Base-by-base conservation (phyloP, 2,329 filamentous ascomycete species). In the Phaeophleospora eucalypticola region DNA sequence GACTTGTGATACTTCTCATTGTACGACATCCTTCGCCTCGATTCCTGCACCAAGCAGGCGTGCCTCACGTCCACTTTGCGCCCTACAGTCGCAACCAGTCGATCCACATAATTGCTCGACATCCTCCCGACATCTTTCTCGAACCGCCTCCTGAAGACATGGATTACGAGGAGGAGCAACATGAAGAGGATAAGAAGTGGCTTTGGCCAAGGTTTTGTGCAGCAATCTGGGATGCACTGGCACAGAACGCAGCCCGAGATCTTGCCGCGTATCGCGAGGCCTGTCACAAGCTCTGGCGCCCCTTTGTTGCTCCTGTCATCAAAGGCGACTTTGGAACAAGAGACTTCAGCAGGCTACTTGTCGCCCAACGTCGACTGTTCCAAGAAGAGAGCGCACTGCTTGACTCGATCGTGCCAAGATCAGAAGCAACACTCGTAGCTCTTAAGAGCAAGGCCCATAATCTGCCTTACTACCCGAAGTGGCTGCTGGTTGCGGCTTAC, bases 141-240 rank as follows among this genome's bases (percentile, higher is more conserved):
- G 43, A 62, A 48, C 34, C 55, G 9, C 56, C 56, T 14, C 56
- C 55, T 2, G 51, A 55, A 4, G 61, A 60, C 9, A 73, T 78
- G 53, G 71, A 75, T 45, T 74, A 75, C 54, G 71, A 71, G 6
- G 62, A 67, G 32, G 68, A 73, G 35, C 56, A 69, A 12, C 70
- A 74, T 72, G 56, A 70, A 65, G 60, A 82, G 73, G 69, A 82
- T 72, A 84, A 84, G 8, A 65, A 70, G 18, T 85, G 86, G 68
- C 78, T 91, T 14, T 93, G 87, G 86, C 73, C 81, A 12, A 83
- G 89, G 36, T 97, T 95, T 71, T 81, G 84, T 52, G 81, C 81
- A 40, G 87, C 88, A 3, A 82, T 95, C 12, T 93, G 94, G 76
- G 93, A 98, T 64, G 83, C 90, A 1, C 75, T 97, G 10, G 82